These are phyloP conservation scores for Xylaria acuta DNA, from an alignment of 495 filamentous ascomycete genomes.

Conservation along the genomic window DNA sequence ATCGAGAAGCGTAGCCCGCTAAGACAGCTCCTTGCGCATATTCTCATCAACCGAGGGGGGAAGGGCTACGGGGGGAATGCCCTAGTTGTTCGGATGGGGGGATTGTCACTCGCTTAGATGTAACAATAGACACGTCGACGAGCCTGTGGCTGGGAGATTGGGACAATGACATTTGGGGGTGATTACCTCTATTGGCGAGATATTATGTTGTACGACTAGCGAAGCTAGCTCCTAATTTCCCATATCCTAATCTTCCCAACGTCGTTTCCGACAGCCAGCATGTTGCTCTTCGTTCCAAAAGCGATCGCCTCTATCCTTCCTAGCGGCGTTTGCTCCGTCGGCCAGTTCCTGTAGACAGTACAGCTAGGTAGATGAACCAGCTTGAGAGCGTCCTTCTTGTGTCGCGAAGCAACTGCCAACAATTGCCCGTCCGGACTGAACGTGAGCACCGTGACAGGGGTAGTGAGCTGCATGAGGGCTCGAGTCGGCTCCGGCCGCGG, in stretches of 20 bases:
- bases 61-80: background rate
- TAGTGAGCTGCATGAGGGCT: conserved; percentile 84
- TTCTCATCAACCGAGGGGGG: background rate
- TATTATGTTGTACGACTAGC: conserved; percentile 11
- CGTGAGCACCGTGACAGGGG: conserved; percentile 73
- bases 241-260: conserved; percentile 83
- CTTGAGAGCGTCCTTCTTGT: conserved; percentile 86
- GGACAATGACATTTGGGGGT: conserved; percentile 1
- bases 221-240: conserved; percentile 68
- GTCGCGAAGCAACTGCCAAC: conserved; percentile 79
- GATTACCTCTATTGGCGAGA: conserved; percentile 19
- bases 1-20: conserved; percentile 43
- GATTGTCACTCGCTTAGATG: conserved; percentile 9
- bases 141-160: background rate
- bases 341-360: conserved; percentile 96
- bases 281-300: conserved; percentile 70
- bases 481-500: conserved; percentile 71
- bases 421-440: conserved; percentile 91
- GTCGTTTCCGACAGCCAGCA: conserved; percentile 87
- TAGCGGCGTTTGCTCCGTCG: conserved; percentile 85
- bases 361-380: conserved; percentile 90
- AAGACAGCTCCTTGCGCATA: conserved; percentile 21
- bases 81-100: conserved; percentile 2
- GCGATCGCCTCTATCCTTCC: conserved; percentile 83
- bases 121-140: background rate